Conservation (phyloP, 768 basidiomycete species). For the Gymnopilus junonius region DNA sequence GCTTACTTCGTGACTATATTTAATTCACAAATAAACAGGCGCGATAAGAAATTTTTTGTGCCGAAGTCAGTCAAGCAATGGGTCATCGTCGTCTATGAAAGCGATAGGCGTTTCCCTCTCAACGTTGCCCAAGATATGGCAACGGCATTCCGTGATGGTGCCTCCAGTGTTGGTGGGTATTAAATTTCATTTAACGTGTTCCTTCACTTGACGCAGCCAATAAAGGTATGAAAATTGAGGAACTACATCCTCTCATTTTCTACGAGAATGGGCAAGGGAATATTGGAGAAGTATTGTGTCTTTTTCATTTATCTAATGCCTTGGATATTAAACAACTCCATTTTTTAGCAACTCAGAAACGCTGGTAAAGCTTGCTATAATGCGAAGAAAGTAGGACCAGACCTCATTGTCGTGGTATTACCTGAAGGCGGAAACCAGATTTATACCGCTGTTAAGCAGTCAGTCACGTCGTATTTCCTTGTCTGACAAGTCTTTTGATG, state of each 20-base stretch:
- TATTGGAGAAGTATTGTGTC: slow-evolving; percentile 48
- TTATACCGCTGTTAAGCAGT: slow-evolving; percentile 83
- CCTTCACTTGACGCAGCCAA: background rate
- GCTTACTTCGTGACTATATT: background rate
- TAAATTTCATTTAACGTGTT: slow-evolving; percentile 25
- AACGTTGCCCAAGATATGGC: slow-evolving; percentile 56
- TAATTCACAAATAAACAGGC: slow-evolving; percentile 43
- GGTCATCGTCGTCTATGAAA: slow-evolving; percentile 69
- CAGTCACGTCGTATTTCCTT: slow-evolving; percentile 32
- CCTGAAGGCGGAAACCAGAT: slow-evolving; percentile 78
- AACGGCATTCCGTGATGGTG: slow-evolving; percentile 49
- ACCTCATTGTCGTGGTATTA: slow-evolving; percentile 67
- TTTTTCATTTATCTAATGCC: slow-evolving; percentile 45
- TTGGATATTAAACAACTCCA: slow-evolving; percentile 56
- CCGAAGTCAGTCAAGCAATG: slow-evolving; percentile 59
- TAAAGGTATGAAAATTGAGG: slow-evolving; percentile 61
- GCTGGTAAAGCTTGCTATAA: slow-evolving; percentile 53
- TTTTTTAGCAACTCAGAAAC: slow-evolving; percentile 49
- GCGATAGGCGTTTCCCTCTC: slow-evolving; percentile 51
- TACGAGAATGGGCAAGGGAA: slow-evolving; percentile 65
- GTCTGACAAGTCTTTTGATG: background rate
- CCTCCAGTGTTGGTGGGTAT: slow-evolving; percentile 59
- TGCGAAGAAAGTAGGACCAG: slow-evolving; percentile 48
- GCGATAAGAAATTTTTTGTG: slow-evolving; percentile 42
- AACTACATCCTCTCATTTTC: slow-evolving; percentile 47